Percentiles rank a stretch among this genome's conserved stretches.
Conservation (phyloP, 179 eudicot species). For the Beta lomatogona region DNA sequence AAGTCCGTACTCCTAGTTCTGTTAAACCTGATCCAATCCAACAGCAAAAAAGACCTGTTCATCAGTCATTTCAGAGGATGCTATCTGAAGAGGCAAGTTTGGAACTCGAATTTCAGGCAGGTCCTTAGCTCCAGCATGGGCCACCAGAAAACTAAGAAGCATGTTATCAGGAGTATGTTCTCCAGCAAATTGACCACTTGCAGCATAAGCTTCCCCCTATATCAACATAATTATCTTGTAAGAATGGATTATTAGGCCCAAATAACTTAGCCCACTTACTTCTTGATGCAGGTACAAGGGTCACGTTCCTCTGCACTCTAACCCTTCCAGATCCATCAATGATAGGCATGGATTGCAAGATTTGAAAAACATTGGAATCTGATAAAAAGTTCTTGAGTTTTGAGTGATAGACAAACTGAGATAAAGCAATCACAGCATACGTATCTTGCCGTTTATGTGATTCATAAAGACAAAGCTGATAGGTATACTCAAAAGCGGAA, state of each 20-base stretch:
- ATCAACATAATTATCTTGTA: slow-evolving; percentile 23
- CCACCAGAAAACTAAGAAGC: slow-evolving; percentile 26
- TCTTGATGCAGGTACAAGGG: slow-evolving; percentile 29
- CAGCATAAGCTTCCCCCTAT: slow-evolving; percentile 32
- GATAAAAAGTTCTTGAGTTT: slow-evolving; percentile 16
- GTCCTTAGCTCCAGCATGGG: slow-evolving; percentile 28
- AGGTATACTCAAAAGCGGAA: slow-evolving; percentile 16
- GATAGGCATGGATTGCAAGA: slow-evolving; percentile 15
- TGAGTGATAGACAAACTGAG: slow-evolving; percentile 40
- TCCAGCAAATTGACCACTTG: slow-evolving; percentile 30
- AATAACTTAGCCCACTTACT: slow-evolving; percentile 42
- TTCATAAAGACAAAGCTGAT: neutral
- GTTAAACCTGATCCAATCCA: slow-evolving; percentile 38
- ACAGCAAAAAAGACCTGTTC: slow-evolving; percentile 34
- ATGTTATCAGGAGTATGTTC: slow-evolving; percentile 21
- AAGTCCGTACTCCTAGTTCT: slow-evolving; percentile 22
- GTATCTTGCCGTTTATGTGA: neutral
- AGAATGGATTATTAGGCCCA: slow-evolving; percentile 24
- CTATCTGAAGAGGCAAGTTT: slow-evolving; percentile 19
- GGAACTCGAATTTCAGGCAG: slow-evolving; percentile 37
- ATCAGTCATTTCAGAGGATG: slow-evolving; percentile 31
- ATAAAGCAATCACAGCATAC: slow-evolving; percentile 18
- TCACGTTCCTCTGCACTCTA: neutral
- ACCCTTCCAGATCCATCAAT: slow-evolving; percentile 29
- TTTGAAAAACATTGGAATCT: slow-evolving; percentile 14